Base-by-base conservation (phyloP, 805 yeast genomes). In the Hanseniaspora hatyaiensis region DNA sequence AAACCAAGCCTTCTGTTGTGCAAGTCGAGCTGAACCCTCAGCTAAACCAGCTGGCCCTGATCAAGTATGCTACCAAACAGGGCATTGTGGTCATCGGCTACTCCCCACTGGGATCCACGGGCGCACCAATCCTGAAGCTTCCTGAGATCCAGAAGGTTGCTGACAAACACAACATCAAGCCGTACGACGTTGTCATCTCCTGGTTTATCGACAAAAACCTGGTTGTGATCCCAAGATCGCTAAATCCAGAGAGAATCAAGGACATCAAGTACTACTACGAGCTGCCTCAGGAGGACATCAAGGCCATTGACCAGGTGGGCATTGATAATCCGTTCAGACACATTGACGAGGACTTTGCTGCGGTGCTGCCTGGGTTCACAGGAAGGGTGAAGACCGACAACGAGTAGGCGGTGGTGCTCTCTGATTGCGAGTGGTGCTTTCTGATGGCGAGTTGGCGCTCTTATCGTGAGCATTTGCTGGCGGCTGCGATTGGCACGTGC, bases 11-110 rank as follows among this genome's bases (percentile, higher is more conserved):
- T 4, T 74, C 70, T 2, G 66, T 69, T 16, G 68, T 76, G 53
- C 83, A 78, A 62, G 65, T 78, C 32, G 95, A 86, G 65, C 64
- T 75, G 36, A 94, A 86, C 61, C 87, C 88, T 31, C 74, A 71
- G 52, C 66, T 81, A 54, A 83, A 85, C 29, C 88, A 82, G 59
- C 60, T 63, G 18, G 75, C 75, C 47, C 63, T 84, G 51, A 61
- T 71, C 47, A 68, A 75, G 34, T 80, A 57, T 61, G 71, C 77
- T 59, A 68, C 69, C 50, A 57, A 64, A 19, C 67, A 82, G 54
- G 74, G 70, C 51, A 77, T 80, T 52, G 56, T 68, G 40, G 57
- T 76, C 6, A 71, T 68, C 28, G 81, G 82, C 0, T 79, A 72
- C 54, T 72, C 81, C 22, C 83, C 84, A 9, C 65, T 77, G 45